Evolutionary conservation across 768 basidiomycete species (phyloP).

Genomic region (Mycena haematopus): DNA sequence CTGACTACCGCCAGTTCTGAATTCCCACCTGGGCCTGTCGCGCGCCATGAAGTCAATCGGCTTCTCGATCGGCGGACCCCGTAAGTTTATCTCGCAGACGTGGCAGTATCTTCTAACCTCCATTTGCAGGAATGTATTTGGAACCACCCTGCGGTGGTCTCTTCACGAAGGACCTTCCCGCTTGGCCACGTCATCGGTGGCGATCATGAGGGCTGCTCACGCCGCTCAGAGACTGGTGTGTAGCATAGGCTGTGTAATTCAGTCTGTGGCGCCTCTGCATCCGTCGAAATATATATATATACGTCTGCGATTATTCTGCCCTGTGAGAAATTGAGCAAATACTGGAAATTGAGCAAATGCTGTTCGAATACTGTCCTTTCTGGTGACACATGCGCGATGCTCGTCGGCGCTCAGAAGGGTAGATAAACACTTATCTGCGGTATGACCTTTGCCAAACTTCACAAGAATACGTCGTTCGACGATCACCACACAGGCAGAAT

Average conservation of each 20-base stretch:
- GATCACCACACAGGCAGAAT: not conserved
- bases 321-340: no score
- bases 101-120: no score
- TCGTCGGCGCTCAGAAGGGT: not conserved
- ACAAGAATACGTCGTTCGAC: not conserved
- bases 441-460: not conserved
- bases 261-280: not conserved
- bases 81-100: no score
- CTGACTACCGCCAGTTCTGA: no score
- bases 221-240: not conserved
- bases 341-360: no score
- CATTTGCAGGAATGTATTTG: no score
- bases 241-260: not conserved
- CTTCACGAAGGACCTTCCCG: no score
- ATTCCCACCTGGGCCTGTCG: no score
- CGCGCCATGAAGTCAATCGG: no score
- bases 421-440: not conserved
- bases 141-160: no score
- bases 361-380: not conserved
- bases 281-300: not conserved
- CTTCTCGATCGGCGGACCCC: no score
- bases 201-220: not conserved
- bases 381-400: no score
- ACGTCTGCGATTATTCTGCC: not conserved
- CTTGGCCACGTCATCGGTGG: not conserved